Evolutionary conservation across 495 filamentous ascomycete genomes (phyloP).

Genomic region (Xylaria grammica): DNA sequence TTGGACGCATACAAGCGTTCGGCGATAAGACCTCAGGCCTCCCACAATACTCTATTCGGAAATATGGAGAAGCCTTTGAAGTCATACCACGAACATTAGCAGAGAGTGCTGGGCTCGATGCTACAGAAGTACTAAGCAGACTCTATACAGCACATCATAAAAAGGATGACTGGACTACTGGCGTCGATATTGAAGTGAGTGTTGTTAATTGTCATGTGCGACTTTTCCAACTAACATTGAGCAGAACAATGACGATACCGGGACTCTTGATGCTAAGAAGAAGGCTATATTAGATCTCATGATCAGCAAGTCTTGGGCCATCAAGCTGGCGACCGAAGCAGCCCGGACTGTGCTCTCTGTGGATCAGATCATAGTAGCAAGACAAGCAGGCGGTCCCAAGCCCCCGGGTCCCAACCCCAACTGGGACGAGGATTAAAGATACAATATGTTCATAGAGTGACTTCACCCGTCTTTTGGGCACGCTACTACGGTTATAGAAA

Average conservation of each 20-base stretch:
- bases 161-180: slow-evolving; percentile 83
- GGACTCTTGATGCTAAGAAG: slow-evolving; percentile 85
- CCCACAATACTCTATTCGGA: slow-evolving; percentile 93
- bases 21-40: slow-evolving; percentile 92
- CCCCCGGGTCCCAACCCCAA: slow-evolving; percentile 92
- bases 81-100: slow-evolving; percentile 92
- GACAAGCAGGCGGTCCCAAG: slow-evolving; percentile 97
- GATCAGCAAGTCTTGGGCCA: slow-evolving; percentile 91
- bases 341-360: slow-evolving; percentile 94
- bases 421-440: slow-evolving; percentile 92
- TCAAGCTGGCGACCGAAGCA: slow-evolving; percentile 93
- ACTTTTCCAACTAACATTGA: slow-evolving; percentile 28
- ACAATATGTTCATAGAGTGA: slow-evolving; percentile 1
- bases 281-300: slow-evolving; percentile 93
- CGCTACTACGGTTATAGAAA: background rate
- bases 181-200: slow-evolving; percentile 86
- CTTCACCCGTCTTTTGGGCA: background rate
- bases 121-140: slow-evolving; percentile 88
- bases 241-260: slow-evolving; percentile 73
- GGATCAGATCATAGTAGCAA: slow-evolving; percentile 98
- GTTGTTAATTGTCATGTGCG: background rate
- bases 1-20: slow-evolving; percentile 85
- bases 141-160: slow-evolving; percentile 93
- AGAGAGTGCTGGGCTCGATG: slow-evolving; percentile 92
- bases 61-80: slow-evolving; percentile 97